These are phyloP conservation scores for Benincasa hispida DNA, from an alignment of 306 rosid genomes.

Conservation along the genomic window DNA sequence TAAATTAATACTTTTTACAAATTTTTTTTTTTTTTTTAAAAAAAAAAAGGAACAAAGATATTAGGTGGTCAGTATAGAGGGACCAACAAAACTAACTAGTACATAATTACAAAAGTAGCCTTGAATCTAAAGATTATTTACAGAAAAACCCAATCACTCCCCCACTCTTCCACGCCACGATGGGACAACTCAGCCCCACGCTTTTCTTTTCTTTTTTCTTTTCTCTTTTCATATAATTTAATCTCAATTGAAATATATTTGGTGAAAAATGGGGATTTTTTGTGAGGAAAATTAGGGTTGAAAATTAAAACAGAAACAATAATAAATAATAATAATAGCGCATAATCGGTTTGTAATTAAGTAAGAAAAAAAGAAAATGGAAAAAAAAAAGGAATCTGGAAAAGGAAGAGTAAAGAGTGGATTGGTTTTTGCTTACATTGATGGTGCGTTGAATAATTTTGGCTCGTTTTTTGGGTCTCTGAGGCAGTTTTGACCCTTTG, in stretches of 20 bases:
- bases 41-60: background rate
- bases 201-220: too few relatives aligned
- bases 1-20: background rate
- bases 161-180: background rate
- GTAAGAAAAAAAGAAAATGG: background rate
- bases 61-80: background rate
- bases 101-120: background rate
- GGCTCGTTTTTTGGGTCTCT: constrained; percentile 79
- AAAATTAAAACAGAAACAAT: background rate
- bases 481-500: constrained; percentile 82
- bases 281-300: background rate
- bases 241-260: background rate
- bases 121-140: background rate
- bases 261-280: background rate
- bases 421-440: constrained; percentile 50
- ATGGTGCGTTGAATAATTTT: constrained; percentile 78
- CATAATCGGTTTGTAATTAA: background rate
- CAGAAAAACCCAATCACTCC: background rate
- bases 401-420: background rate
- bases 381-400: background rate
- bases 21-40: background rate
- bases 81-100: background rate
- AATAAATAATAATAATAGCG: background rate
- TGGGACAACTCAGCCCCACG: background rate
- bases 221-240: too few relatives aligned